These are phyloP conservation scores for Pelargonium myrrhifolium DNA, from an alignment of 441 rosid genomes.

Conservation along the genomic window DNA sequence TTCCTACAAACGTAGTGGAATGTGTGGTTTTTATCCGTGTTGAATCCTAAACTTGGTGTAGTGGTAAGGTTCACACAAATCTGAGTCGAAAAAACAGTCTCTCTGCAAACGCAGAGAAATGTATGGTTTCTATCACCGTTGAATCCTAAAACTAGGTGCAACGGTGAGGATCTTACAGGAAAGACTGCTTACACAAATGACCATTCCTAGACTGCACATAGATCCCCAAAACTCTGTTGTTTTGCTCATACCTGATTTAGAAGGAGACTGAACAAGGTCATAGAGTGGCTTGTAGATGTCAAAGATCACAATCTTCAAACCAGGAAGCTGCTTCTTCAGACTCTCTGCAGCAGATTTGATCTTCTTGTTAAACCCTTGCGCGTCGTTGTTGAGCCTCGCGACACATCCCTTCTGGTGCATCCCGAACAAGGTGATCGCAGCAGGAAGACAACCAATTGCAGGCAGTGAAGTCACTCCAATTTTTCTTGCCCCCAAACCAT, in stretches of 20 bases:
- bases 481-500: constrained; percentile 19
- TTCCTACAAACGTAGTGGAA: too few relatives aligned
- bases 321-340: constrained; percentile 17
- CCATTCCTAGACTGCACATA: too few relatives aligned
- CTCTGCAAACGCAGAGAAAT: too few relatives aligned
- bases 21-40: too few relatives aligned
- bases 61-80: too few relatives aligned
- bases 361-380: constrained; percentile 17
- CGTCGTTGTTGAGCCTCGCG: constrained; percentile 13
- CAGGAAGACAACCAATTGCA: constrained; percentile 19
- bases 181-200: too few relatives aligned
- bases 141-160: too few relatives aligned
- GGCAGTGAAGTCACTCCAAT: constrained; percentile 22
- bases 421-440: constrained; percentile 17
- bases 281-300: constrained; percentile 20
- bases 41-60: too few relatives aligned
- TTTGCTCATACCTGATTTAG: neutral
- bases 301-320: constrained; percentile 14
- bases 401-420: constrained; percentile 13
- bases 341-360: constrained; percentile 10
- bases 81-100: too few relatives aligned
- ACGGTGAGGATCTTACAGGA: too few relatives aligned
- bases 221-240: too few relatives aligned
- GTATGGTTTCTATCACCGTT: too few relatives aligned
- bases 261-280: constrained; percentile 17